Evolutionary conservation across 495 filamentous ascomycete species (phyloP), one percentile per base, ranked within the genome.

Genomic region (Penicillium waksmanii): DNA sequence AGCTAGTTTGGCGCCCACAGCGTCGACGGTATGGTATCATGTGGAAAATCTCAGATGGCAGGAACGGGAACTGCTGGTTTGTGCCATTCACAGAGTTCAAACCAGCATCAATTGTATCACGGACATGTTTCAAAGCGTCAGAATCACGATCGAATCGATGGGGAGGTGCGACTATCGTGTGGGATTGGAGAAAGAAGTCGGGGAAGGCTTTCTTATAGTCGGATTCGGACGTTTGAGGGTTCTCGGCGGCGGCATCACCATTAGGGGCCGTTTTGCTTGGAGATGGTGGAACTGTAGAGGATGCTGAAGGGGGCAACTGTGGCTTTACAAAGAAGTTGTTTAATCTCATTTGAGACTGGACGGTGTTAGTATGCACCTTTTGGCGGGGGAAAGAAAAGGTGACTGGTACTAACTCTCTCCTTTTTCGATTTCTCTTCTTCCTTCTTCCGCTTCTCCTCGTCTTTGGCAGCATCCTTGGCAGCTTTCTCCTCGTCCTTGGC

Each of bases 131-230:
- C 2, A 82, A 73, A 3, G 82, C 82, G 58, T 86, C 73, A 1
- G 83, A 68, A 56, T 91, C 87, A 55, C 81, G 71, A 72, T 81
- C 66, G 70, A 83, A 78, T 48, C 81, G 65, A 73, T 80, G 78
- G 0, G 63, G 58, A 0, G 79, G 77, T 2, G 91, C 90, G 43
- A 93, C 56, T 10, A 60, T 81, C 3, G 89, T 88, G 63, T 89
- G 78, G 13, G 82, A 77, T 54, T 92, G 85, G 10, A 92, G 61
- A 57, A 88, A 92, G 72, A 96, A 97, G 0, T 89, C 83, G 13
- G 89, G 84, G 65, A 97, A 97, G 33, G 68, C 73, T 61, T 83
- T 84, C 15, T 90, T 77, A 64, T 96, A 98, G 43, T 87, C 82
- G 0, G 86, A 82, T 35, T 76, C 62, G 50, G 58, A 63, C 36